Conservation (phyloP, 495 filamentous ascomycete species). For the Hyaloscypha finlandica region DNA sequence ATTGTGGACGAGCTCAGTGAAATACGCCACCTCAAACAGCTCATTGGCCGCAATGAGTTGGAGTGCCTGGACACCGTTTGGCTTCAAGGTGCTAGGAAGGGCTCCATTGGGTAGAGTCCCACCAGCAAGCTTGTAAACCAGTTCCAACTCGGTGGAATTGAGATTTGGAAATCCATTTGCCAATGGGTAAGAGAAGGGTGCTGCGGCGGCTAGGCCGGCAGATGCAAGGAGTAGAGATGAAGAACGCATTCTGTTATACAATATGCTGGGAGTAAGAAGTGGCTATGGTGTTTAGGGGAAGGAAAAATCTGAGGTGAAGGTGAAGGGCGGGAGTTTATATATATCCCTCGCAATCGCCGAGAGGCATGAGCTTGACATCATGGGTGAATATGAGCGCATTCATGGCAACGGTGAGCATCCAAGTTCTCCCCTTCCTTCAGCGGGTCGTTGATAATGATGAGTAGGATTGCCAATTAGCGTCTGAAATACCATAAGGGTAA, state of each 20-base stretch:
- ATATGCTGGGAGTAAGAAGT: background rate
- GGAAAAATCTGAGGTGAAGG: background rate
- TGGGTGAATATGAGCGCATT: too few relatives aligned
- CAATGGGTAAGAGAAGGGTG: conserved; percentile 31
- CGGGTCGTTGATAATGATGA: too few relatives aligned
- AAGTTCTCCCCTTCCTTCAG: too few relatives aligned
- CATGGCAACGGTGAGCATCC: too few relatives aligned
- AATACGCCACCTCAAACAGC: conserved; percentile 65
- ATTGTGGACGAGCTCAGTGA: conserved; percentile 61
- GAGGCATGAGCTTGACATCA: too few relatives aligned
- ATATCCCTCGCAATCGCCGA: too few relatives aligned
- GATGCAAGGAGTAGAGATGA: background rate
- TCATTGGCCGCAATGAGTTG: conserved; percentile 67
- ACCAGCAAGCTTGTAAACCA: conserved; percentile 54
- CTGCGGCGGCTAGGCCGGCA: conserved; percentile 8
- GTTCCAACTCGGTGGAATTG: conserved; percentile 43
- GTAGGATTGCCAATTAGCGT: too few relatives aligned
- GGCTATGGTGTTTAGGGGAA: background rate
- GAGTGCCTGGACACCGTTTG: conserved; percentile 52
- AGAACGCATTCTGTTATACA: background rate
- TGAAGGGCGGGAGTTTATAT: background rate
- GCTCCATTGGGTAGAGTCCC: conserved; percentile 61
- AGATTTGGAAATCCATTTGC: conserved; percentile 60
- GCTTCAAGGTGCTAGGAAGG: conserved; percentile 51
- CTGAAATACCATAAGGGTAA: too few relatives aligned